These are phyloP conservation scores for Neonectria hederae DNA, from an alignment of 2,329 filamentous ascomycete species.

Conservation along the genomic window DNA sequence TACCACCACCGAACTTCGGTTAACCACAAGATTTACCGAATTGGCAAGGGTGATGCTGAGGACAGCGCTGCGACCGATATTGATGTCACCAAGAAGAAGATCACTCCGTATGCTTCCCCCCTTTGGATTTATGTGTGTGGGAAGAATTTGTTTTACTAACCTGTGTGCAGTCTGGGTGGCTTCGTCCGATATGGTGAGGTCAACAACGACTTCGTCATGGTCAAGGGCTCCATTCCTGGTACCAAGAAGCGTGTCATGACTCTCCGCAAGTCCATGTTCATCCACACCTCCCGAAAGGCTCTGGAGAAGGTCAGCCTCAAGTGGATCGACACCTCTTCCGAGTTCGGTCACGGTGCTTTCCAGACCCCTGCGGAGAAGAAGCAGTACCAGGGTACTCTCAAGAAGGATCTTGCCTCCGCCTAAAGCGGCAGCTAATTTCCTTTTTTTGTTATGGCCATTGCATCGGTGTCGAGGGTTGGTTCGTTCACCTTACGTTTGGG, in stretches of 20 bases:
- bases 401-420: constrained; percentile 82
- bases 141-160: constrained; percentile 45
- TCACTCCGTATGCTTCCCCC: constrained; percentile 88
- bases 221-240: constrained; percentile 98
- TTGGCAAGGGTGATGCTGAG: constrained; percentile 91
- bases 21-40: constrained; percentile 99
- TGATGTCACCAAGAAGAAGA: constrained; percentile 98
- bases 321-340: constrained; percentile 99
- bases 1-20: constrained; percentile 99
- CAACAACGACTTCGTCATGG: constrained; percentile 98
- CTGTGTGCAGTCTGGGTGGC: constrained; percentile 80
- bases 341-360: constrained; percentile 99
- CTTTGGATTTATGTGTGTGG: not conserved
- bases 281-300: constrained; percentile 92
- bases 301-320: constrained; percentile 99
- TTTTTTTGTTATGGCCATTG: constrained; percentile 58
- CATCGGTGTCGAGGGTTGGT: constrained; percentile 65
- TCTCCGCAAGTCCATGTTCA: constrained; percentile 98
- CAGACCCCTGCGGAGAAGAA: constrained; percentile 99
- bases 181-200: constrained; percentile 99
- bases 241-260: constrained; percentile 99
- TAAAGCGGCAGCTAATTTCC: constrained; percentile 53
- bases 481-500: constrained; percentile 49
- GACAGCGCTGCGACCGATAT: constrained; percentile 94
- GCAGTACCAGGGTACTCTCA: constrained; percentile 97